Evolutionary conservation across 768 basidiomycete genomes (phyloP), one percentile per base, ranked within the genome.

Genomic region (Chlorophyllum brunneum): DNA sequence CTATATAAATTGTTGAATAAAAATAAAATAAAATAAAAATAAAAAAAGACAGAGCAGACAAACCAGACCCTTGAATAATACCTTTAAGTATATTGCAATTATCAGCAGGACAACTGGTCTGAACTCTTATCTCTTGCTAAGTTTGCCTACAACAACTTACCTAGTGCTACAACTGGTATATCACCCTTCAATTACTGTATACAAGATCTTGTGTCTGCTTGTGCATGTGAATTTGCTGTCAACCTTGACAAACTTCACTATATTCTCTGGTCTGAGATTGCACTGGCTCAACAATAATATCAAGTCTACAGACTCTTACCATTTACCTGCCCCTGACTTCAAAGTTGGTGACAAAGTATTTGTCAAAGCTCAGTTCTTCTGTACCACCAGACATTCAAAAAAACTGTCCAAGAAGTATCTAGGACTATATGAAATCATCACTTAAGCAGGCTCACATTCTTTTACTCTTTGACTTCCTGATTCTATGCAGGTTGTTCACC

Each of bases 161-260:
- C n/a, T n/a, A n/a, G n/a, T n/a, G n/a, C n/a, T n/a, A n/a, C n/a
- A n/a, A n/a, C n/a, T n/a, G 45, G 18, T 58, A 58, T 24, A 54
- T 47, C 65, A 74, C 38, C 69, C 66, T 5, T 24, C 46, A 30
- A 18, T 31, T 23, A 29, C 40, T 2, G 49, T 51, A n/a, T 20
- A 30, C 40, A 33, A n/a, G 31, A 56, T 23, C 5, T 56, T 4
- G 54, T 41, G 8, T 56, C 54, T 2, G 16, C 37, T 41, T 33
- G 40, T 8, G 36, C 50, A 23, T 33, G 22, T 2, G 38, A 56
- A 9, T 56, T 56, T 39, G 31, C 36, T 18, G 36, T 47, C n/a
- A 43, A 56, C 33, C 29, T 56, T 9, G 26, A 51, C 1, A 26
- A 44, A 5, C 50, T 52, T n/a, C 43, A 56, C 20, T 8, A 33